Percentiles rank a stretch among this genome's conserved stretches.
Evolutionary conservation across 768 basidiomycete species (phyloP).

Genomic region (Termitomyces sp.): DNA sequence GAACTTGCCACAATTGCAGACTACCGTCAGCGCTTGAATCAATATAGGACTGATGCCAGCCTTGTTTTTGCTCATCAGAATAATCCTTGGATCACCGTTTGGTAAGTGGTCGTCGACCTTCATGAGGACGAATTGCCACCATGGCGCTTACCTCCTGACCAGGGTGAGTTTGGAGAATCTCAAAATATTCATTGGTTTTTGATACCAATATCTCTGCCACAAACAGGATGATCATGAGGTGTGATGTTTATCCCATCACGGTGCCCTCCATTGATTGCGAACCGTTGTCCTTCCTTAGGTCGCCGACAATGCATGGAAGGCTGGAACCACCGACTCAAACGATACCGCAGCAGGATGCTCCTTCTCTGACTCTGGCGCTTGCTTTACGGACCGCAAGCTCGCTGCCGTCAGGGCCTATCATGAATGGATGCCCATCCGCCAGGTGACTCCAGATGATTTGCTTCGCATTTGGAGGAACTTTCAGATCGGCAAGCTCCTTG

Average conservation of each 20-base stretch:
- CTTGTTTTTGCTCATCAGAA: constrained; percentile 42
- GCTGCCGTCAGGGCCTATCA: constrained; percentile 55
- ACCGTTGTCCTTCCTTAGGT: neutral
- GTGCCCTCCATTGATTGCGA: neutral
- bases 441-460: constrained; percentile 47
- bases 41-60: constrained; percentile 48
- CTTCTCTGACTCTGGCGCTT: constrained; percentile 45
- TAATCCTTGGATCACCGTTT: constrained; percentile 50
- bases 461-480: constrained; percentile 61
- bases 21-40: constrained; percentile 44
- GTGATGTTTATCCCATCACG: neutral
- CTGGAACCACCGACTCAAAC: constrained; percentile 27
- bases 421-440: constrained; percentile 61
- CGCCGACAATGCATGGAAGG: constrained; percentile 4
- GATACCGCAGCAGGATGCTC: constrained; percentile 44
- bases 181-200: neutral
- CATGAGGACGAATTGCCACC: no score
- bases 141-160: neutral
- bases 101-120: neutral
- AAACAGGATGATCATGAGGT: constrained; percentile 2
- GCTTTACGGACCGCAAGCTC: constrained; percentile 43
- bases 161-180: neutral
- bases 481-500: constrained; percentile 55
- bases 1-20: constrained; percentile 54
- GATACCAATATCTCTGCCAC: neutral